These are phyloP conservation scores for Botrytis sinoallii DNA, from an alignment of 2,329 filamentous ascomycete species.

Conservation along the genomic window DNA sequence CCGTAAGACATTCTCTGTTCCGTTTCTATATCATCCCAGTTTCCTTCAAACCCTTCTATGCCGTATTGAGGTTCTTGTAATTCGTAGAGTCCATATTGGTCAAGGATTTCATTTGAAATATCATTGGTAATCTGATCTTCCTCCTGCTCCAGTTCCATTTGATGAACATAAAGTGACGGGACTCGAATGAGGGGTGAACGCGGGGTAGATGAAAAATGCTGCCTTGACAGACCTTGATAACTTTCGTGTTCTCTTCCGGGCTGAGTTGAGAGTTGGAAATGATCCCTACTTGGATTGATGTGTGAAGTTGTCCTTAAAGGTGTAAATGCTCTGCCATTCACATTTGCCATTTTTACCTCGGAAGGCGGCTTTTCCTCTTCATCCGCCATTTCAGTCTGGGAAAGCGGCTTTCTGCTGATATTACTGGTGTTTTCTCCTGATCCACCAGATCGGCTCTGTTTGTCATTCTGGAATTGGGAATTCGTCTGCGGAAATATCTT, in stretches of 20 bases:
- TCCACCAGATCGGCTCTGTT: neutral
- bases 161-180: conserved; percentile 9
- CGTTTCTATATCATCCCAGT: neutral
- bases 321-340: neutral
- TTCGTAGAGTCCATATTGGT: neutral
- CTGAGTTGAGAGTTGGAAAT: neutral
- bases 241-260: neutral
- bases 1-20: neutral
- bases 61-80: neutral
- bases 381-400: neutral
- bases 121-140: neutral
- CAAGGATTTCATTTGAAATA: neutral
- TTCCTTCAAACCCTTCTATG: neutral
- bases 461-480: neutral
- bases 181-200: conserved; percentile 5
- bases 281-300: neutral
- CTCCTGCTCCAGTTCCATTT: conserved; percentile 5
- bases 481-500: neutral
- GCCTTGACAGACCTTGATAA: neutral
- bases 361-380: neutral
- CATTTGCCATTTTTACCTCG: neutral
- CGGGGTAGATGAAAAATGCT: neutral
- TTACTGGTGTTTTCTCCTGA: neutral
- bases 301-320: neutral
- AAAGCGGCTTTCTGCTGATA: neutral